Percentiles rank a stretch among this genome's conserved stretches.
phyloP scores from a whole-genome alignment of 495 filamentous ascomycete species.

The Aspergillus steynii region DNA sequence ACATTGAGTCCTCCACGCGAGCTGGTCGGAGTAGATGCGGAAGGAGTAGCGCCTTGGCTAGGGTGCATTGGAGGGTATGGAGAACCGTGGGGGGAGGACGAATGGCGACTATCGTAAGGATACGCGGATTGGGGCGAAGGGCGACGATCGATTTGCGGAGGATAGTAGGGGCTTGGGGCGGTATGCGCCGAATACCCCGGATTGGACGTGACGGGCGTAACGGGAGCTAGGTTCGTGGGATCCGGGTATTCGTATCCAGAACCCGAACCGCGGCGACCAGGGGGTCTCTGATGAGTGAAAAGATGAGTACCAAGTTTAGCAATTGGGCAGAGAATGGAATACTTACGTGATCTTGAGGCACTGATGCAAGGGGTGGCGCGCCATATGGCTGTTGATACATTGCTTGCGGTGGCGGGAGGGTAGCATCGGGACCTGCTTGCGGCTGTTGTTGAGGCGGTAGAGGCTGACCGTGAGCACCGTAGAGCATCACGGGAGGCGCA shows the following conservation, averaged over 20 bases:
- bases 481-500: constrained; percentile 50
- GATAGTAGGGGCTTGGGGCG: constrained; percentile 48
- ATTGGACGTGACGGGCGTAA: constrained; percentile 50
- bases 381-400: constrained; percentile 44
- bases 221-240: constrained; percentile 54
- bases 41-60: constrained; percentile 37
- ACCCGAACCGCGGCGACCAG: constrained; percentile 47
- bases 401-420: constrained; percentile 51
- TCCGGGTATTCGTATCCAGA: constrained; percentile 56
- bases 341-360: constrained; percentile 52
- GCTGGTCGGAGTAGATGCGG: constrained; percentile 39
- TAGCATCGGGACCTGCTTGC: constrained; percentile 43
- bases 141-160: constrained; percentile 48
- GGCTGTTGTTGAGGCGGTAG: constrained; percentile 57
- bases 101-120: constrained; percentile 49
- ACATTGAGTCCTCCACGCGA: constrained; percentile 53
- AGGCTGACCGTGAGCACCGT: constrained; percentile 77
- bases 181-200: constrained; percentile 50
- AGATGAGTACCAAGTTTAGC: background rate
- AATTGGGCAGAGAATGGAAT: constrained; percentile 8
- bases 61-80: constrained; percentile 48
- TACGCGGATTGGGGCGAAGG: constrained; percentile 51
- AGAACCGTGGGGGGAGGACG: constrained; percentile 52
- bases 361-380: constrained; percentile 41
- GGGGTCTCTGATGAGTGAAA: constrained; percentile 36